Base-by-base conservation (phyloP, 306 rosid species). In the Argentina anserina region DNA sequence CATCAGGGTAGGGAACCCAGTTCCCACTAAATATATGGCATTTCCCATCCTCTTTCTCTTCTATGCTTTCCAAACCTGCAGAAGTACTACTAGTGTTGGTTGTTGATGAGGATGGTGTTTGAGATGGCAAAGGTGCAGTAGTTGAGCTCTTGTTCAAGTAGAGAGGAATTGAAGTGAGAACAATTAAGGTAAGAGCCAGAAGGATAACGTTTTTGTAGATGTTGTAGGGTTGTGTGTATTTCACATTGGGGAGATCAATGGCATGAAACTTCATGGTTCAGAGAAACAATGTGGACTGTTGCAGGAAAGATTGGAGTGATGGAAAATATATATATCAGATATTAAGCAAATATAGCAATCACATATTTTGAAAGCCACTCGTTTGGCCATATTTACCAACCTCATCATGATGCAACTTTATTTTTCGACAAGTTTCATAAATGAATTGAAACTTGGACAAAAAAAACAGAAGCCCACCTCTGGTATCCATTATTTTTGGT, bases 21-120 rank as follows among this genome's bases (percentile, higher is more conserved):
- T 79, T 81, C 15, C 99, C 99, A 20, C 74, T 71, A 64, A 87
- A 92, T 29, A 94, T 40, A 68, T 89, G 67, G 58, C 98, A 94
- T 58, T 71, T 42, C 28, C 31, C 43, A 36, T 80, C 78, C 50
- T 45, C 68, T 49, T 25, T 23, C 21, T 59, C 34, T 64, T 75
- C 78, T 39, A 39, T 53, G 59, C 7, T 77, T 68, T 61, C 39
- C 67, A 62, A 52, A 39, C 53, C 77, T n/a, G n/a, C n/a, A 18
- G 66, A 12, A 58, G 36, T 14, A 60, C 18, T 33, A 15, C 63
- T 4, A 43, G 13, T 34, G 17, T 64, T 42, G 55, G 2, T 36
- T 63, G 53, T 60, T 74, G 41, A 43, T 1, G 85, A 79, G 52
- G 55, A n/a, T 4, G 65, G 50, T 74, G 41, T 55, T 1, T 85